Base-by-base conservation (phyloP, 1,284 basidiomycete species). In the Gastroboletus turbinatus region DNA sequence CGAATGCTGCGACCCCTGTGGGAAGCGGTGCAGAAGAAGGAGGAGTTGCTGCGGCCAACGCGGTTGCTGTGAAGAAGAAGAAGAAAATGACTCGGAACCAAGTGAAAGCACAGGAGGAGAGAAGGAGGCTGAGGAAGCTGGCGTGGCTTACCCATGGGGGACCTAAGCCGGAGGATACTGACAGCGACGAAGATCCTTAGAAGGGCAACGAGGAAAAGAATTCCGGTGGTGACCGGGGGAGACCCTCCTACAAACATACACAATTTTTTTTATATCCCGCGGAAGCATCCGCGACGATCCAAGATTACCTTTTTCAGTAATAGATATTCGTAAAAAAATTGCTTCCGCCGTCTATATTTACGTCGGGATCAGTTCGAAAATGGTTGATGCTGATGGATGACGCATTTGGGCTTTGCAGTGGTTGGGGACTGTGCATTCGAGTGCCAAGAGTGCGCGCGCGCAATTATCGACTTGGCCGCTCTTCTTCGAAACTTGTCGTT, bases 71-170 rank as follows among this genome's bases (percentile, higher is more conserved):
- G 53, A 88, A 79, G 76, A 95, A 90, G 79, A 95, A 95, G 81
- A 97, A 96, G 82, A 96, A 94, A 77, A 50, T 82, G 73, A 96
- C 94, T 9, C 82, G 94, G 59, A 97, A 97, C 76, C 92, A 96
- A 72, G 46, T 89, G 62, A 97, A 97, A 75, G 92, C 83, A 9
- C 87, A 85, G 72, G 92, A 94, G 73, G 93, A 94, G 74, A 80
- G 93, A 58, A 78, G 91, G 67, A 79, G 86, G 61, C 70, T 87
- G 67, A 80, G 93, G 63, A 94, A 94, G 76, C 70, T 96, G 58
- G 80, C 83, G 59, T 98, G 93, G 93, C 77, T 97, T 58, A 85
- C 82, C 21, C 84, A 83, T 67, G 95, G 95, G 52, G 93, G 83
- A 29, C 82, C 83, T 38, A 88, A 84, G 65, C 89, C 90, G 52